Base-by-base conservation (phyloP, 1,139 yeast species). In the Blastobotrys persicus region DNA sequence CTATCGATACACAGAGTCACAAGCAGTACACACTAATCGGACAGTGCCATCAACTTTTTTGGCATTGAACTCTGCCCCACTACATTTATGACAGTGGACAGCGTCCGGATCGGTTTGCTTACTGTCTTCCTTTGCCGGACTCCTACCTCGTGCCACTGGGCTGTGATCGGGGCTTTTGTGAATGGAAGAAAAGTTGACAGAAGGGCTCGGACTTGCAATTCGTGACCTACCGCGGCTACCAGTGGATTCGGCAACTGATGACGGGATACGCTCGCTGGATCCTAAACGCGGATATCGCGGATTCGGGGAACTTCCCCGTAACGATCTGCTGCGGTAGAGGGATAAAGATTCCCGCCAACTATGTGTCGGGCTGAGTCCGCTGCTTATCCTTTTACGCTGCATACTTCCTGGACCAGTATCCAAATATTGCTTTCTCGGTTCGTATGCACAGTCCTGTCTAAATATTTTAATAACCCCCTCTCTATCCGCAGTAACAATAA, bases 401-500 rank as follows among this genome's bases (percentile, higher is more conserved):
- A 50, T 48, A 13, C 49, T 35, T n/a, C n/a, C n/a, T n/a, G n/a
- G n/a, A n/a, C n/a, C n/a, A 12, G 43, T 50, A 9, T 59, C 64
- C 7, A 54, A 45, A 12, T 54, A 51, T 3, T 48, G 44, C 44
- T 57, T 59, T 13, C 70, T 61, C 28, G 56, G 52, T 20, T 56
- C 62, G 49, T 54, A 60, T 0, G 94, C 86, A 45, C 83, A 74
- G 65, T 89, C 96, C 55, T 88, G 85, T 58, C 97, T 74, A 63
- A 85, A 87, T 0, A 89, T 86, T 49, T 92, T 71, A 42, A 89
- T 85, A 3, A 75, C 58, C 0, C 97, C 97, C 34, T 72, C 68
- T 54, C 79, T 80, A 63, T 88, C 97, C 0, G 94, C 82, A 1
- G 95, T 83, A 1, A 89, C 83, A 26, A 88, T 79, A 37, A 84